These are phyloP conservation scores for Inga oerstediana DNA, from an alignment of 306 rosid genomes.

Conservation along the genomic window DNA sequence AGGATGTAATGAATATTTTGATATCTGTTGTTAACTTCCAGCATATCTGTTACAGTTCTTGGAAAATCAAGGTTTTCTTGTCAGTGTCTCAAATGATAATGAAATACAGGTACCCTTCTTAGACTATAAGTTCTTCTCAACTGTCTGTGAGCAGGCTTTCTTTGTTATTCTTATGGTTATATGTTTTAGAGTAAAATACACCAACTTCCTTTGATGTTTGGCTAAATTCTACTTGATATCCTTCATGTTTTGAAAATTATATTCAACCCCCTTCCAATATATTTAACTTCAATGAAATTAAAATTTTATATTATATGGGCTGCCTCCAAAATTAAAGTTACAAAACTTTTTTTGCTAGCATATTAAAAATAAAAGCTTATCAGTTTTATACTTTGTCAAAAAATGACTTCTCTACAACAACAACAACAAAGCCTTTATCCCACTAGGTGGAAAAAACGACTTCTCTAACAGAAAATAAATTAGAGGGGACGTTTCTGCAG, in stretches of 20 bases:
- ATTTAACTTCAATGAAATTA: neutral
- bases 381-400: neutral
- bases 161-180: conserved; percentile 10
- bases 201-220: neutral
- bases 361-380: neutral
- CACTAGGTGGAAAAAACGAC: neutral
- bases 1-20: conserved; percentile 24
- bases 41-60: conserved; percentile 61
- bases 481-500: neutral
- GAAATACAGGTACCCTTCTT: conserved; percentile 72
- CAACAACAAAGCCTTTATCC: too few relatives aligned
- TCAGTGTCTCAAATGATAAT: conserved; percentile 68
- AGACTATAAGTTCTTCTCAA: conserved; percentile 27
- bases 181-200: neutral
- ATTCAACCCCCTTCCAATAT: neutral
- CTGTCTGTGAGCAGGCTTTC: conserved; percentile 16
- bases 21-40: conserved; percentile 10
- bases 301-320: neutral
- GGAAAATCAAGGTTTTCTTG: conserved; percentile 89
- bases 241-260: neutral
- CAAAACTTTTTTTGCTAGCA: neutral
- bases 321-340: neutral
- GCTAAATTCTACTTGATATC: neutral
- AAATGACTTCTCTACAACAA: neutral
- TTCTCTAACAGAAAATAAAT: neutral